Conservation (phyloP, 2,329 filamentous ascomycete species). For the Scedosporium aurantiacum region DNA sequence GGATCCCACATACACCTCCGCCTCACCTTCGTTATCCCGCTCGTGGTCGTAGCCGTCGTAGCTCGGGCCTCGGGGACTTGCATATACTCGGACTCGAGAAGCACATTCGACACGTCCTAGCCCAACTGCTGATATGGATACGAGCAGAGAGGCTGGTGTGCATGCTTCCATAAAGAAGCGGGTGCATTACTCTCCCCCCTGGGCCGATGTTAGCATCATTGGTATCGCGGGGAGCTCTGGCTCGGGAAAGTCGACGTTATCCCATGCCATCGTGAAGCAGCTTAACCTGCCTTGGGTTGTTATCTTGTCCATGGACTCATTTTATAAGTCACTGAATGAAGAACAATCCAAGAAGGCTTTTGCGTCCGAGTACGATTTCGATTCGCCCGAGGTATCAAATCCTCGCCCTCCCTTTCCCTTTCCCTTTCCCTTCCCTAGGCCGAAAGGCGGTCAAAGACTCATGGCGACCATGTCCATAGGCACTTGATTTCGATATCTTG, state of each 20-base stretch:
- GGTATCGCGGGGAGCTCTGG: conserved; percentile 92
- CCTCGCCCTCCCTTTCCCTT: not conserved
- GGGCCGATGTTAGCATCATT: conserved; percentile 94
- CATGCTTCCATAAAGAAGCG: conserved; percentile 41
- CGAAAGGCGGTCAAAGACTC: not conserved
- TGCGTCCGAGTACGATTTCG: conserved; percentile 88
- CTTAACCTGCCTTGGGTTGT: conserved; percentile 96
- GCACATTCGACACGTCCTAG: not conserved
- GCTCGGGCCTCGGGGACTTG: not conserved
- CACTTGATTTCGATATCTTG: conserved; percentile 87
- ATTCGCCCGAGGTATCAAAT: conserved; percentile 59
- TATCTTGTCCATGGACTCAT: conserved; percentile 96
- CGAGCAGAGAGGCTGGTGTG: not conserved
- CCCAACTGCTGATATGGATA: not conserved
- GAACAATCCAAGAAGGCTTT: conserved; percentile 76
- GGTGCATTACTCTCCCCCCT: conserved; percentile 83
- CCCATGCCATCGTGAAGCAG: conserved; percentile 79
- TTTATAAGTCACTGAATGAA: conserved; percentile 79
- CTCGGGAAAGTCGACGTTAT: conserved; percentile 86
- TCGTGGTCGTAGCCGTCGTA: too few relatives aligned
- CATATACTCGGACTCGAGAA: not conserved
- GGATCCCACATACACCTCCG: too few relatives aligned
- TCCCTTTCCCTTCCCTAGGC: not conserved
- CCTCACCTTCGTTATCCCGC: too few relatives aligned
- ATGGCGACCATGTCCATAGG: conserved; percentile 25